Conservation (phyloP, 768 basidiomycete species). For the Mycena vitilis region DNA sequence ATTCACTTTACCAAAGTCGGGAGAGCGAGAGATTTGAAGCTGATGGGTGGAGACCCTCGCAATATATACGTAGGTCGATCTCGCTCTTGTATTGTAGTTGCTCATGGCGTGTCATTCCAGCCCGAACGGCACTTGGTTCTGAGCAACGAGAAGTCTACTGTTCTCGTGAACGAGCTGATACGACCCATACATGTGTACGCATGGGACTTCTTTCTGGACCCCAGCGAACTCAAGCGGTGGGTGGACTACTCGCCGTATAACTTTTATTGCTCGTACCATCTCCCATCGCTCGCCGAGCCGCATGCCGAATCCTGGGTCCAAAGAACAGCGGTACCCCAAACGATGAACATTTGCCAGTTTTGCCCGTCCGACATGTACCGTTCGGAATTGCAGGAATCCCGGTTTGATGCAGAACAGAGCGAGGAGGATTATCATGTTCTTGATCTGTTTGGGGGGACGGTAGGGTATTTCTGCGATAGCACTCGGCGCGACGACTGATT, state of each 20-base stretch:
- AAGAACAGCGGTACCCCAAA: slow-evolving; percentile 4
- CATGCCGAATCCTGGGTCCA: slow-evolving; percentile 17
- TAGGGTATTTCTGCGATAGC: slow-evolving; percentile 42
- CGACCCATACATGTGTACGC: slow-evolving; percentile 42
- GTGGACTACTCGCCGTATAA: slow-evolving; percentile 63
- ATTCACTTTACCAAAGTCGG: slow-evolving; percentile 61
- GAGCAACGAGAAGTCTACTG: slow-evolving; percentile 57
- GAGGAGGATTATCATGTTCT: slow-evolving; percentile 47
- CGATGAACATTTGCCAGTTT: slow-evolving; percentile 25
- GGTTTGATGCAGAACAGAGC: slow-evolving; percentile 47
- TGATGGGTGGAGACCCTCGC: neutral
- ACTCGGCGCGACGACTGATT: slow-evolving; percentile 34
- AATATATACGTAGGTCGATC: slow-evolving; percentile 19
- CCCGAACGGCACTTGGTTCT: slow-evolving; percentile 64
- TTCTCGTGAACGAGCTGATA: slow-evolving; percentile 55
- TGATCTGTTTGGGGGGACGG: slow-evolving; percentile 61
- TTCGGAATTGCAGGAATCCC: slow-evolving; percentile 44
- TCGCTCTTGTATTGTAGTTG: neutral
- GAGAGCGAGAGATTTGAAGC: slow-evolving; percentile 54
- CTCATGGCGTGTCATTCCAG: slow-evolving; percentile 46
- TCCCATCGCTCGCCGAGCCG: slow-evolving; percentile 50
- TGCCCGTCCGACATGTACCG: slow-evolving; percentile 33
- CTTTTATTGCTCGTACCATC: slow-evolving; percentile 67
- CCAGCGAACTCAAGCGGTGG: slow-evolving; percentile 55
- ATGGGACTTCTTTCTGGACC: slow-evolving; percentile 59